phyloP scores from a whole-genome alignment of 2,329 filamentous ascomycete genomes.

The Cytospora chrysosperma region DNA sequence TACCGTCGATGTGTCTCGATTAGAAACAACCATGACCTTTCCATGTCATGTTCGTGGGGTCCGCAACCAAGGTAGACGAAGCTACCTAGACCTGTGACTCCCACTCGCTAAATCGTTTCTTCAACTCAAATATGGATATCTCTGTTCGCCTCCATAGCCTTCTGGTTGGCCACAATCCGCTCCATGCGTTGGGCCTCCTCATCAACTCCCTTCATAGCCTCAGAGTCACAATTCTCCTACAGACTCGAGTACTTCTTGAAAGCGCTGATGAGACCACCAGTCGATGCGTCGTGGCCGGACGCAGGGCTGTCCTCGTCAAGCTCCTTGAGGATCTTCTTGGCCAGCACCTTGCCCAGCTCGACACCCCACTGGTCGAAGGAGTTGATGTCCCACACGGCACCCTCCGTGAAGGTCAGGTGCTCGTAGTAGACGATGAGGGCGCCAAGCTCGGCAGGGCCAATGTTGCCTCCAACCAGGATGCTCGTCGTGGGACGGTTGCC shows the following conservation, averaged over 20 bases:
- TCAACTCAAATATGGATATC: not conserved
- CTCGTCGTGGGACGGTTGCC: slow-evolving; percentile 96
- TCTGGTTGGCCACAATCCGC: not conserved
- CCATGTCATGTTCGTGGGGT: not conserved
- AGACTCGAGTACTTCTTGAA: slow-evolving; percentile 75
- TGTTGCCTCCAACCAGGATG: slow-evolving; percentile 85
- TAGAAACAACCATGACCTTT: not conserved
- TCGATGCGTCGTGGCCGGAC: slow-evolving; percentile 79
- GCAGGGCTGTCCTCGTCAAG: slow-evolving; percentile 75
- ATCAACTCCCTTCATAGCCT: not conserved
- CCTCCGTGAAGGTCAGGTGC: slow-evolving; percentile 96
- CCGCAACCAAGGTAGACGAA: not conserved
- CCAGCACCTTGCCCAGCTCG: slow-evolving; percentile 92
- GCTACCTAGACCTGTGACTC: not conserved
- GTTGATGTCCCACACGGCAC: slow-evolving; percentile 99
- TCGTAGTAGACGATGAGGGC: slow-evolving; percentile 98
- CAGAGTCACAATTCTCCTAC: slow-evolving; percentile 31
- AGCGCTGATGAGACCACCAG: slow-evolving; percentile 82
- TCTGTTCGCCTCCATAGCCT: not conserved
- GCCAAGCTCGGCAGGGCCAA: slow-evolving; percentile 90
- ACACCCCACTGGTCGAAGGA: slow-evolving; percentile 99
- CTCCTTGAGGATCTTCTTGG: slow-evolving; percentile 87
- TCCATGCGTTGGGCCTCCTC: not conserved
- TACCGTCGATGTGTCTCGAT: not conserved
- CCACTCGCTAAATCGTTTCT: not conserved